Base-by-base conservation (phyloP, 352 stramenopile genomes). In the Phytopythium helicoides region DNA sequence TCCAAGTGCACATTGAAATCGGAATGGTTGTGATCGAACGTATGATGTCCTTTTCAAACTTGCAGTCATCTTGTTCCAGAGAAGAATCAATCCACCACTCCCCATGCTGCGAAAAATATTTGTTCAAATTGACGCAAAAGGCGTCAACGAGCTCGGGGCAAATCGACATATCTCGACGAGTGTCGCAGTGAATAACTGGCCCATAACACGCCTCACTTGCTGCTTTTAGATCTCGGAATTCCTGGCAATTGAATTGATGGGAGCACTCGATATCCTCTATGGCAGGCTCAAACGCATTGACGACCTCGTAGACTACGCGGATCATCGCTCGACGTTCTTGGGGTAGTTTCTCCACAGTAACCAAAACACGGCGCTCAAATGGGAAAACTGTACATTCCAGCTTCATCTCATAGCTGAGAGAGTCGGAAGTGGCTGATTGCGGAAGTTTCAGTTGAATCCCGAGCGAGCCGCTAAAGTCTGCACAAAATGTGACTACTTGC, bases 81-180 rank as follows among this genome's bases (percentile, higher is more conserved):
- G 38, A 85, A 87, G 47, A 15, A 37, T 87, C 76, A n/a, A 83
- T 58, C 47, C 81, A 84, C 10, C 44, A 19, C 3, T 67, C 54
- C 22, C 39, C 56, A 19, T 56, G 36, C 11, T 61, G 22, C 28
- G 34, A 48, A 57, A 58, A 75, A 55, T 71, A 72, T 9, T 56
- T 61, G 41, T 81, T 83, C 23, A 81, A 59, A 33, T 81, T 71
- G 21, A 18, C 47, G 54, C 71, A 75, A 4, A 51, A 51, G 18
- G n/a, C 26, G 4, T 23, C 40, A 55, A 50, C 21, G 3, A 8
- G 11, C 14, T 12, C 18, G 14, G 19, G 12, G 19, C 11, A 33
- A 16, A n/a, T n/a, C n/a, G n/a, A n/a, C n/a, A n/a, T n/a, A n/a
- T n/a, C n/a, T n/a, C n/a, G n/a, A n/a, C n/a, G n/a, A n/a, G n/a